Conservation (phyloP, 1,284 basidiomycete genomes). For the Cutaneotrichosporon dermatis region DNA sequence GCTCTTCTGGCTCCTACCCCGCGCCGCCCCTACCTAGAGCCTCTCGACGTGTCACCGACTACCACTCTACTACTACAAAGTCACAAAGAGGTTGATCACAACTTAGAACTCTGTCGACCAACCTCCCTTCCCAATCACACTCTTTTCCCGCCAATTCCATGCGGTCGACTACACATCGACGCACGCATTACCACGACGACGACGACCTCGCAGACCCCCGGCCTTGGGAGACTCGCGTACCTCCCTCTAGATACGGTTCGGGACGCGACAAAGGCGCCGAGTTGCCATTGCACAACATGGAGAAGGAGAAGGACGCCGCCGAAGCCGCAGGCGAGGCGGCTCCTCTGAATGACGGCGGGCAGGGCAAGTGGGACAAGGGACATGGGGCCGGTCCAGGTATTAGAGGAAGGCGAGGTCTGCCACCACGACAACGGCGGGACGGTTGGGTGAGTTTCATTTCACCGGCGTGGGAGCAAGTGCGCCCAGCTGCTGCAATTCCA, state of each 20-base stretch:
- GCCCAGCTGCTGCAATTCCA: background rate
- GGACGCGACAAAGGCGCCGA: constrained; percentile 12
- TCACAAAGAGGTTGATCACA: background rate
- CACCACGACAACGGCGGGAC: constrained; percentile 35
- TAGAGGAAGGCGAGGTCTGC: constrained; percentile 39
- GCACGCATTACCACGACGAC: constrained; percentile 25
- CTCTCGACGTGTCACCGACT: constrained; percentile 3
- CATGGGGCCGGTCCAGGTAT: constrained; percentile 41
- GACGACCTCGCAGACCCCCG: constrained; percentile 39
- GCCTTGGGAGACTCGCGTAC: constrained; percentile 41
- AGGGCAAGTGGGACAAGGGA: constrained; percentile 45
- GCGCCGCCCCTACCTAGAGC: background rate
- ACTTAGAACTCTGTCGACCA: too few species aligned
- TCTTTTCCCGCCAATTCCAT: constrained; percentile 5
- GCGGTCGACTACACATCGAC: constrained; percentile 23
- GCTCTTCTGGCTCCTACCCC: too few species aligned
- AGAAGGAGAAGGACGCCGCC: constrained; percentile 6
- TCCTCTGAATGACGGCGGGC: constrained; percentile 28
- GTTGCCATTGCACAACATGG: constrained; percentile 20
- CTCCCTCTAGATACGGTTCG: constrained; percentile 35
- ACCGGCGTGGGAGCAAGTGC: background rate
- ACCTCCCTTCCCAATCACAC: background rate
- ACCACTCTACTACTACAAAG: background rate
- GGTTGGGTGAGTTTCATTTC: constrained; percentile 36
- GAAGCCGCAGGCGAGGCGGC: constrained; percentile 18